phyloP scores from a whole-genome alignment of 805 yeast genomes.

The Saturnispora zaruensis region DNA sequence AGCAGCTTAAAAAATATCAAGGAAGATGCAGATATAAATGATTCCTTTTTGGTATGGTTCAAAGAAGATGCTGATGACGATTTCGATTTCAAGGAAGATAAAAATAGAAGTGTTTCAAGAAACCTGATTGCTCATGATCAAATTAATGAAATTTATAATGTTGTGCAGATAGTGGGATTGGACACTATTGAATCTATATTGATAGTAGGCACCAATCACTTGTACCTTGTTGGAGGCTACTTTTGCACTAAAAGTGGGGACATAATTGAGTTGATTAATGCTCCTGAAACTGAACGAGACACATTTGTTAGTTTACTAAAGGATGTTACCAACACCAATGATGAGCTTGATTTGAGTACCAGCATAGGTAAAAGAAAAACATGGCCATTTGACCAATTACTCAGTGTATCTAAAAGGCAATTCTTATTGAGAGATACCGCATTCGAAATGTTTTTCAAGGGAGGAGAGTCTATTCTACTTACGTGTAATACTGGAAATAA shows the following conservation, averaged over 20 bases:
- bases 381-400: conserved; percentile 55
- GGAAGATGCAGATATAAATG: not conserved
- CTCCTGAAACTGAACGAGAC: conserved; percentile 54
- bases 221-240: conserved; percentile 65
- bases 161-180: conserved; percentile 67
- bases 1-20: not conserved
- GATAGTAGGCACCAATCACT: conserved; percentile 54
- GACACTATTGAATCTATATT: conserved; percentile 68
- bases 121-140: conserved; percentile 62
- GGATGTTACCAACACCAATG: conserved; percentile 11
- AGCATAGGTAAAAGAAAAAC: conserved; percentile 39
- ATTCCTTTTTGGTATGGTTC: not conserved
- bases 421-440: conserved; percentile 76
- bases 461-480: conserved; percentile 62
- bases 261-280: conserved; percentile 60
- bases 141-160: conserved; percentile 66
- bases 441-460: conserved; percentile 63
- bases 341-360: conserved; percentile 10
- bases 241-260: conserved; percentile 45
- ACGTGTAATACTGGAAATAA: conserved; percentile 47
- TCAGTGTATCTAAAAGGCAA: conserved; percentile 63
- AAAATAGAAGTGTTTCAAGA: conserved; percentile 65
- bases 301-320: conserved; percentile 58
- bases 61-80: not conserved
- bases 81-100: conserved; percentile 40